These are phyloP conservation scores for Nymphaea thermarum DNA, from an alignment of 164 flowering plant genomes.

Conservation along the genomic window DNA sequence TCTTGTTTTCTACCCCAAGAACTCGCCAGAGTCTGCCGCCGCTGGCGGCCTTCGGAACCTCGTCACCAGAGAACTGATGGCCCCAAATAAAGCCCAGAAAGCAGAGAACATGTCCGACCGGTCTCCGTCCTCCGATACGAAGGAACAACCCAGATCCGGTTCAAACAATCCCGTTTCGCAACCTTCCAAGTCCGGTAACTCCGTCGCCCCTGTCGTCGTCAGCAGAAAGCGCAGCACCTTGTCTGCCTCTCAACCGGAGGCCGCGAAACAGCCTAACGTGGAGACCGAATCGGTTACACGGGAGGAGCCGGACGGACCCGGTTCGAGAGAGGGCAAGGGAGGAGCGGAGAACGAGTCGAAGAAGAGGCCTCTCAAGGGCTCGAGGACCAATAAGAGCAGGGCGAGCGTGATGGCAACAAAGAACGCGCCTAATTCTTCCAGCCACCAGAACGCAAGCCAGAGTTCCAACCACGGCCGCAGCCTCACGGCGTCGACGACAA, in stretches of 20 bases:
- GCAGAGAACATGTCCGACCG: constrained; percentile 9
- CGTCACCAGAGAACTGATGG: constrained; percentile 25
- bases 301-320: constrained; percentile 1
- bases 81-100: constrained; percentile 3
- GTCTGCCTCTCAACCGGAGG: not conserved
- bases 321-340: constrained; percentile 10
- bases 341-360: constrained; percentile 5
- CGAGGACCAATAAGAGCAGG: not conserved
- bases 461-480: constrained; percentile 7
- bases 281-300: not conserved
- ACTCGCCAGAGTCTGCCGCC: constrained; percentile 31
- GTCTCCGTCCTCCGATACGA: constrained; percentile 1
- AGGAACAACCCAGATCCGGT: not conserved
- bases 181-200: not conserved
- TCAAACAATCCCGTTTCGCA: not conserved
- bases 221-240: not conserved
- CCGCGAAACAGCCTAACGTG: not conserved
- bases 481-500: constrained; percentile 7
- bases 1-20: constrained; percentile 39
- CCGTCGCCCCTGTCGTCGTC: constrained; percentile 14
- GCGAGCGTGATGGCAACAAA: not conserved
- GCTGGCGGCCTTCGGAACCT: constrained; percentile 39
- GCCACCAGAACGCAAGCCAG: constrained; percentile 2
- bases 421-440: not conserved
- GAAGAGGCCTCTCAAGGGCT: constrained; percentile 6